A percentile compares a stretch with the other conserved stretches of the same genome.
Evolutionary conservation across 2,329 filamentous ascomycete genomes (phyloP).

Genomic region (Cryphonectria parasitica): DNA sequence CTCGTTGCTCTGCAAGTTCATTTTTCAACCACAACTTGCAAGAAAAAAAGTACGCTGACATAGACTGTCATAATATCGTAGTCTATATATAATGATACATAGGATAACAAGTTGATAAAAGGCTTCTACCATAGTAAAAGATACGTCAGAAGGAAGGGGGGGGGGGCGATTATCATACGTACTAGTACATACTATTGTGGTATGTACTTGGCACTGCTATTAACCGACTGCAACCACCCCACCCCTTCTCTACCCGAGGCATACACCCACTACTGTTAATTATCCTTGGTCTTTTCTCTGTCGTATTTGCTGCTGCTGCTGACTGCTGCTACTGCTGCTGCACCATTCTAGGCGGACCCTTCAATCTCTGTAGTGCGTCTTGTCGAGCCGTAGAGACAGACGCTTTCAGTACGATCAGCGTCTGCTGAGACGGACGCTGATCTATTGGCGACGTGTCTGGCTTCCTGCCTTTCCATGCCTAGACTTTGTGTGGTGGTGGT

Average conservation of each 20-base stretch:
- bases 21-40: too few relatives aligned
- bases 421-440: neutral
- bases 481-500: neutral
- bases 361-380: constrained; percentile 8
- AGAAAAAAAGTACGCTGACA: too few relatives aligned
- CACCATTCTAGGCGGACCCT: constrained; percentile 1
- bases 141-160: too few relatives aligned
- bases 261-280: neutral
- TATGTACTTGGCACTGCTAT: too few relatives aligned
- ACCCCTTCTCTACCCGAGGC: neutral
- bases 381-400: constrained; percentile 11
- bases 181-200: too few relatives aligned
- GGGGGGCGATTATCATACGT: too few relatives aligned
- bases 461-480: constrained; percentile 5
- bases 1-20: too few relatives aligned
- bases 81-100: too few relatives aligned
- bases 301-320: neutral
- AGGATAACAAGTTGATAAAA: too few relatives aligned
- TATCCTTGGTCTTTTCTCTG: neutral
- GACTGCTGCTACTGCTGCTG: neutral
- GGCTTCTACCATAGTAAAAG: too few relatives aligned
- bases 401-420: neutral
- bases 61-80: too few relatives aligned
- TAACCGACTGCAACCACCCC: too few relatives aligned
- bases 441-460: constrained; percentile 15